These are phyloP conservation scores for Podaxis mareebaensis DNA, from an alignment of 768 basidiomycete species.

Conservation along the genomic window DNA sequence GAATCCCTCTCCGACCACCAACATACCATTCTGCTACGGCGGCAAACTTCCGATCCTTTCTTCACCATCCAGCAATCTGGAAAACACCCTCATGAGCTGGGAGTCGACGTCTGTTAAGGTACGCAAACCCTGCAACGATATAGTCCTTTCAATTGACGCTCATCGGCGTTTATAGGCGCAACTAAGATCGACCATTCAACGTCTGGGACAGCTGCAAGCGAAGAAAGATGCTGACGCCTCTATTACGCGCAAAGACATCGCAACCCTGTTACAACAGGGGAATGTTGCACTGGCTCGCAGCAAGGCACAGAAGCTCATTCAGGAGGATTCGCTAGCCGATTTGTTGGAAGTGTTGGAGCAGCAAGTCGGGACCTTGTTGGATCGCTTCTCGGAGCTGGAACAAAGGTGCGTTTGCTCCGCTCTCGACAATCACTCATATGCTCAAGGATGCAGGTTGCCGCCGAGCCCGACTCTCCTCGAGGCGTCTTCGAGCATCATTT, in stretches of 20 bases:
- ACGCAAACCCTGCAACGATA: conserved; percentile 9
- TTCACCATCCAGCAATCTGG: not conserved
- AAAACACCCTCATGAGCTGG: conserved; percentile 27
- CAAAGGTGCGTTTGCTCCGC: conserved; percentile 35
- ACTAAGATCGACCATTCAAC: conserved; percentile 62
- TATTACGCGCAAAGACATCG: conserved; percentile 67
- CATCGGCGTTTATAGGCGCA: conserved; percentile 45
- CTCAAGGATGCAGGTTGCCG: conserved; percentile 29
- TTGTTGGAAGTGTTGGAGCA: conserved; percentile 67
- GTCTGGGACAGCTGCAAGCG: conserved; percentile 69
- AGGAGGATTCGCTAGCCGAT: conserved; percentile 62
- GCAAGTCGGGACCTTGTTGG: conserved; percentile 62
- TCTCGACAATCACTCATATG: conserved; percentile 2
- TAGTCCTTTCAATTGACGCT: not conserved
- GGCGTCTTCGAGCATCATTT: conserved; percentile 69
- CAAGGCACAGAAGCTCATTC: conserved; percentile 69
- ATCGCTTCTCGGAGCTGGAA: conserved; percentile 59
- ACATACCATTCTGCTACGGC: not conserved
- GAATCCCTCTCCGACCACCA: conserved; percentile 1
- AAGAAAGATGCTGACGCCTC: conserved; percentile 65
- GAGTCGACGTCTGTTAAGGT: conserved; percentile 40
- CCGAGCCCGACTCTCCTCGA: conserved; percentile 59
- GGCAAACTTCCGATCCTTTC: not conserved
- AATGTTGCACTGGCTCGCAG: conserved; percentile 64
- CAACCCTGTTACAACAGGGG: conserved; percentile 60